A percentile compares a stretch with the other conserved stretches of the same genome.
phyloP scores from a whole-genome alignment of 1,139 yeast genomes.

The Yamadazyma mexicana region DNA sequence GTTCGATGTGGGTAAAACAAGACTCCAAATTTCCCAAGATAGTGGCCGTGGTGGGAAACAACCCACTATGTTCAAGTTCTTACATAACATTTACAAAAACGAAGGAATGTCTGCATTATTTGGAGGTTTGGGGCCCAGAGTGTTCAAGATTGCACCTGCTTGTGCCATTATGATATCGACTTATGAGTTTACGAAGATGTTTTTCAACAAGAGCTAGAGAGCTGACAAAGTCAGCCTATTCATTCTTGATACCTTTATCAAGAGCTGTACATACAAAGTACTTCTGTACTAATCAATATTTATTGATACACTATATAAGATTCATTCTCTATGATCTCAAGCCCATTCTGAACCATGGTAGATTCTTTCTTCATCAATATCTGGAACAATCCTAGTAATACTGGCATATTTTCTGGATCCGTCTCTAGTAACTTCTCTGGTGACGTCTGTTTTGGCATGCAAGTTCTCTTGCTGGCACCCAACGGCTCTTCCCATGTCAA shows the following conservation, averaged over 20 bases:
- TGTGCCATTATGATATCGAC: slow-evolving; percentile 98
- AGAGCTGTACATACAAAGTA: not conserved
- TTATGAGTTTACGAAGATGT: slow-evolving; percentile 82
- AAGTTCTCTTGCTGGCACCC: slow-evolving; percentile 2
- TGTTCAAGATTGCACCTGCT: slow-evolving; percentile 91
- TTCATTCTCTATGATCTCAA: not conserved
- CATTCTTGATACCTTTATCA: too few relatives aligned
- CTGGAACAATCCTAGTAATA: not conserved
- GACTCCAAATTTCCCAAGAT: slow-evolving; percentile 66
- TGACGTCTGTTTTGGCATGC: not conserved
- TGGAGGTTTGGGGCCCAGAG: slow-evolving; percentile 83
- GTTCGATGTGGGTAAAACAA: slow-evolving; percentile 94
- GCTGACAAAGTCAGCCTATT: not conserved
- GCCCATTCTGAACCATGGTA: not conserved
- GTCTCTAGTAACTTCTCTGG: not conserved
- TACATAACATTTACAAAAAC: slow-evolving; percentile 56
- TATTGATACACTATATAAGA: not conserved
- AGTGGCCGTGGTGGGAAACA: slow-evolving; percentile 21
- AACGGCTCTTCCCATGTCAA: slow-evolving; percentile 3
- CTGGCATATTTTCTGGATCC: not conserved
- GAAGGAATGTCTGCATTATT: slow-evolving; percentile 82
- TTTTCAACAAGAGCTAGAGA: slow-evolving; percentile 24
- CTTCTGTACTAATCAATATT: not conserved
- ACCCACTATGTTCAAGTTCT: slow-evolving; percentile 62
- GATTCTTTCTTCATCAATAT: not conserved